phyloP scores from a whole-genome alignment of 176 grass and related monocot species.

The Phoenix dactylifera region DNA sequence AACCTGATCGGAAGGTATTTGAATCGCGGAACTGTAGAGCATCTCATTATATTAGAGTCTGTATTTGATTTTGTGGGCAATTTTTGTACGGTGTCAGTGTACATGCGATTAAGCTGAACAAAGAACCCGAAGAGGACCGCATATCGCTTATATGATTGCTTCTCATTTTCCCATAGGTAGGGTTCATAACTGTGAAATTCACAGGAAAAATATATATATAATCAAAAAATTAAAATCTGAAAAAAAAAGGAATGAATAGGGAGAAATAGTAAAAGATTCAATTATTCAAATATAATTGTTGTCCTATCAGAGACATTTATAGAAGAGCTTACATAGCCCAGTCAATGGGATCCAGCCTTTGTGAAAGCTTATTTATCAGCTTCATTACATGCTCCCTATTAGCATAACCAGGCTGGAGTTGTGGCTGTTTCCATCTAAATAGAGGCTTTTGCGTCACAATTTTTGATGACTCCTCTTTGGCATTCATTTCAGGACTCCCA shows the following conservation, averaged over 20 bases:
- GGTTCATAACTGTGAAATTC: constrained; percentile 77
- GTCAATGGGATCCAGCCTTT: constrained; percentile 91
- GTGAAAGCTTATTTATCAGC: constrained; percentile 62
- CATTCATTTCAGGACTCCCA: constrained; percentile 31
- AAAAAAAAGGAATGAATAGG: constrained; percentile 1
- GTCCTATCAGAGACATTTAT: neutral
- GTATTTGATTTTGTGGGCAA: constrained; percentile 92
- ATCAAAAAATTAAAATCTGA: constrained; percentile 9
- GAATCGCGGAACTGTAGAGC: constrained; percentile 91
- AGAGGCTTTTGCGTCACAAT: constrained; percentile 38
- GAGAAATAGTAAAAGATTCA: neutral
- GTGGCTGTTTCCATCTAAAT: constrained; percentile 66
- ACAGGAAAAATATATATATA: constrained; percentile 5
- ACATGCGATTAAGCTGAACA: constrained; percentile 90
- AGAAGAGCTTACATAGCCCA: constrained; percentile 87
- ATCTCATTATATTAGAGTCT: constrained; percentile 93
- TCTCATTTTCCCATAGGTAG: constrained; percentile 99
- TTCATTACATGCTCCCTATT: constrained; percentile 52
- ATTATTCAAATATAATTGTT: neutral
- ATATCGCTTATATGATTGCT: constrained; percentile 96
- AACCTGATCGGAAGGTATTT: constrained; percentile 99
- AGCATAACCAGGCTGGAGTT: constrained; percentile 46
- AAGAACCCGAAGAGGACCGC: constrained; percentile 94
- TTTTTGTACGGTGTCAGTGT: constrained; percentile 68
- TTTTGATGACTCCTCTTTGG: constrained; percentile 46